Evolutionary conservation across 2,329 filamentous ascomycete species (phyloP), one percentile per base, ranked within the genome.

Genomic region (Endothia cerciana): DNA sequence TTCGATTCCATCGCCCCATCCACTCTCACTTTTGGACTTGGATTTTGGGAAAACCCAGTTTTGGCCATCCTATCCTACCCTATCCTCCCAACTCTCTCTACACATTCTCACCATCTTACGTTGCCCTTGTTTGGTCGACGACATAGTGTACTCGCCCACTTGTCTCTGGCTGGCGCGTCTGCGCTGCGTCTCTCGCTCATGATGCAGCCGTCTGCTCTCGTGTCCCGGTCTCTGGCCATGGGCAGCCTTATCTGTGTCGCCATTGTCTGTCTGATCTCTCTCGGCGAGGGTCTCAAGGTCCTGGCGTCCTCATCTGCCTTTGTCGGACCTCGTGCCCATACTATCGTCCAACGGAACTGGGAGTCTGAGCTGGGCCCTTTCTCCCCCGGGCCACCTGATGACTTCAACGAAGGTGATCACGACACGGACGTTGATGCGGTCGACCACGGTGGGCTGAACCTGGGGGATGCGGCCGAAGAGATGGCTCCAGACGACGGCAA

Each of bases 1-100:
- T 25, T 19, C 43, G 38, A 28, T 53, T 38, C 38, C 33, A 64
- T 25, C 40, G 49, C 17, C n/a, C 47, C 53, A 28, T 53, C 45
- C 2, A 3, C 15, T 38, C 41, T 25, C 41, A 45, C 66, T 69
- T 69, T 69, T 66, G 69, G 65, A 68, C 65, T 60, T 63, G 28
- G 49, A 45, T 69, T 70, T 70, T 70, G 68, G 68, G 22, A 45
- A 69, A 61, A 57, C 43, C 58, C 51, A 45, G 38, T 68, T 67
- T 69, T 69, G 63, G 61, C 45, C 59, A 49, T 60, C 22, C 64
- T 61, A 60, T 58, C 43, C 53, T 62, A 59, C 60, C 51, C 11
- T 19, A n/a, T n/a, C n/a, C 17, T 22, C 56, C 17, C 55, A n/a
- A 13, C 38, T 60, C 43, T 47, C 22, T n/a, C n/a, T 45, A n/a